These are phyloP conservation scores for Arxiozyma telluris DNA, from an alignment of 1,139 yeast species.

Conservation along the genomic window DNA sequence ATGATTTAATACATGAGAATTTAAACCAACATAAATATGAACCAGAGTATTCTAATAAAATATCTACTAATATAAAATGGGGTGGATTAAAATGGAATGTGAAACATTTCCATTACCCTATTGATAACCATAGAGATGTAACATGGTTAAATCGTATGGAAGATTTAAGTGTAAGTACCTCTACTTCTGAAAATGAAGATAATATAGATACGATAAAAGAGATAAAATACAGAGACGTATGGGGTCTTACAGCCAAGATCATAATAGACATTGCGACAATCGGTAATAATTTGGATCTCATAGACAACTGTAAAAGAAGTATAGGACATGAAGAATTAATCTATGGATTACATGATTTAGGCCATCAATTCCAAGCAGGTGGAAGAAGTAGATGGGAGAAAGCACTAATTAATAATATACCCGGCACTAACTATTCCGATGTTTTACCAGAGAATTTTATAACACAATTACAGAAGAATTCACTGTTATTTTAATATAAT, in stretches of 20 bases:
- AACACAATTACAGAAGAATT: conserved; percentile 9
- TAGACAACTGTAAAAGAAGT: conserved; percentile 7
- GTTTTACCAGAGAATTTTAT: conserved; percentile 30
- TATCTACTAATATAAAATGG: conserved; percentile 39
- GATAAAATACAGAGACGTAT: conserved; percentile 49
- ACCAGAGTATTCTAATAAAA: conserved; percentile 32
- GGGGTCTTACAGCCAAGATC: conserved; percentile 90
- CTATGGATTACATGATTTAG: conserved; percentile 44
- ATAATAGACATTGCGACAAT: conserved; percentile 67
- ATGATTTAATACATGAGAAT: conserved; percentile 41
- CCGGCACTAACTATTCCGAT: conserved; percentile 42
- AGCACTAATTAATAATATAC: conserved; percentile 33
- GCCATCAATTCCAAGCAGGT: conserved; percentile 36
- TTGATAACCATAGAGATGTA: conserved; percentile 45
- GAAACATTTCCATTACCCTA: conserved; percentile 54
- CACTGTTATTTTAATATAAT: neutral
- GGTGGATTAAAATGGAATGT: conserved; percentile 63
- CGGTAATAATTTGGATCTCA: conserved; percentile 31
- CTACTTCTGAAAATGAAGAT: conserved; percentile 34
- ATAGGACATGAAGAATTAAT: conserved; percentile 59
- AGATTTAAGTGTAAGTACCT: conserved; percentile 49
- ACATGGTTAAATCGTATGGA: conserved; percentile 53
- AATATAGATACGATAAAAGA: neutral
- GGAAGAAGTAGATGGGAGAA: conserved; percentile 37
- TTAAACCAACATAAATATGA: conserved; percentile 17